These are phyloP conservation scores for Skeletonema potamos DNA, from an alignment of 108 stramenopile genomes.

Conservation along the genomic window DNA sequence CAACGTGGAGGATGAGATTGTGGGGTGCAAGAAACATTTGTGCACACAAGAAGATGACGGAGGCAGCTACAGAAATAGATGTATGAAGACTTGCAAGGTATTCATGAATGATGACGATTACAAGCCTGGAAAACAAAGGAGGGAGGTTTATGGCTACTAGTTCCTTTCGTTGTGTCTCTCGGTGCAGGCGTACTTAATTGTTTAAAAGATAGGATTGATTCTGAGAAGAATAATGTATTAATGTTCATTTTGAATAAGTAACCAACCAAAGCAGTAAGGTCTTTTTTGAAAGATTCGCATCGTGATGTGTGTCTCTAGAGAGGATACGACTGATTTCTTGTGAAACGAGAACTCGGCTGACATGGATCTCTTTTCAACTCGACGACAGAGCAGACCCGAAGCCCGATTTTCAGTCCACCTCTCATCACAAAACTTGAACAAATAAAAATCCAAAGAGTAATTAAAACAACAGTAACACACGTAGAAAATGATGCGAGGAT, in stretches of 20 bases:
- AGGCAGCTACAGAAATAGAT: constrained; percentile 19
- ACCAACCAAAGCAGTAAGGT: too few relatives aligned
- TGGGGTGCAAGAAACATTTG: constrained; percentile 12
- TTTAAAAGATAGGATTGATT: not conserved
- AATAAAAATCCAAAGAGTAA: not conserved
- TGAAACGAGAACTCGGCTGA: not conserved
- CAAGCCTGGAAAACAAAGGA: constrained; percentile 25
- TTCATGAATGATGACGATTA: constrained; percentile 37
- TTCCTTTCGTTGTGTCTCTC: not conserved
- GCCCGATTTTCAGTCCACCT: not conserved
- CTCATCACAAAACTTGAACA: not conserved
- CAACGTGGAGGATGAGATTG: constrained; percentile 14
- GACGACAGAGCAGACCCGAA: not conserved
- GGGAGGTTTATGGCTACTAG: constrained; percentile 32
- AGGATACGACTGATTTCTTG: not conserved
- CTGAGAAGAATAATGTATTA: too few relatives aligned
- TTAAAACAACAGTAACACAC: not conserved
- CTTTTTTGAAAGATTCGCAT: too few relatives aligned
- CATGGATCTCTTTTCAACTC: not conserved
- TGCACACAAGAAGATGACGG: constrained; percentile 1
- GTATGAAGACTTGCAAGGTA: constrained; percentile 33
- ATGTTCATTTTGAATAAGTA: too few relatives aligned
- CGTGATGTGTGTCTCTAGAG: not conserved
- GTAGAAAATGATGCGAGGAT: not conserved
- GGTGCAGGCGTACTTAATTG: not conserved